Evolutionary conservation across 2,329 filamentous ascomycete genomes (phyloP).

Genomic region (Xylaria sp.): DNA sequence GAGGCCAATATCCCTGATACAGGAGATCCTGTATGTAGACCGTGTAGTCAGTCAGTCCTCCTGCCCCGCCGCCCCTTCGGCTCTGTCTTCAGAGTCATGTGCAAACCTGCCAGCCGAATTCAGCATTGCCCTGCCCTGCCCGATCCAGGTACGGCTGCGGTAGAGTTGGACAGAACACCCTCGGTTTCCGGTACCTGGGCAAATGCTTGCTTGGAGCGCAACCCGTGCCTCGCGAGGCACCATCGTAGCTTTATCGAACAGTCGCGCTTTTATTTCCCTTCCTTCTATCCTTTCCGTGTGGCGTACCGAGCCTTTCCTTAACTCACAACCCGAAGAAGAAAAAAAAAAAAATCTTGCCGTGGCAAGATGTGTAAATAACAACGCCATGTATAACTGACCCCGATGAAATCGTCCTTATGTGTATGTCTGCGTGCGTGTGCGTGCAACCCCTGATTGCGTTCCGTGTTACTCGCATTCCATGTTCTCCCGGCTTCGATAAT

Average conservation of each 20-base stretch:
- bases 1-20: not conserved
- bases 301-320: not conserved
- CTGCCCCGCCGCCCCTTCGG: too few species aligned
- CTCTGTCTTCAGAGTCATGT: not conserved
- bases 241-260: not conserved
- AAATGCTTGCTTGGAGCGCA: not conserved
- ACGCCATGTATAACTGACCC: not conserved
- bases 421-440: too few species aligned
- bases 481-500: not conserved
- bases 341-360: too few species aligned
- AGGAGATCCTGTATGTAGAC: too few species aligned
- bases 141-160: not conserved
- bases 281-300: not conserved
- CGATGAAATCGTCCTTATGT: not conserved
- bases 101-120: not conserved
- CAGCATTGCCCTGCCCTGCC: not conserved
- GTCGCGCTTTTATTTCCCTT: not conserved
- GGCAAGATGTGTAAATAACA: not conserved
- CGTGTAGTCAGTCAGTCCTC: too few species aligned
- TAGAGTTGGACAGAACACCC: not conserved
- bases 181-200: not conserved
- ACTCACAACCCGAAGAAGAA: not conserved
- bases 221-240: not conserved
- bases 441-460: not conserved
- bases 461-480: not conserved